Percentiles rank a stretch among this genome's conserved stretches.
These are phyloP conservation scores for Fusarium napiforme DNA, from an alignment of 2,329 filamentous ascomycete species.

Conservation along the genomic window DNA sequence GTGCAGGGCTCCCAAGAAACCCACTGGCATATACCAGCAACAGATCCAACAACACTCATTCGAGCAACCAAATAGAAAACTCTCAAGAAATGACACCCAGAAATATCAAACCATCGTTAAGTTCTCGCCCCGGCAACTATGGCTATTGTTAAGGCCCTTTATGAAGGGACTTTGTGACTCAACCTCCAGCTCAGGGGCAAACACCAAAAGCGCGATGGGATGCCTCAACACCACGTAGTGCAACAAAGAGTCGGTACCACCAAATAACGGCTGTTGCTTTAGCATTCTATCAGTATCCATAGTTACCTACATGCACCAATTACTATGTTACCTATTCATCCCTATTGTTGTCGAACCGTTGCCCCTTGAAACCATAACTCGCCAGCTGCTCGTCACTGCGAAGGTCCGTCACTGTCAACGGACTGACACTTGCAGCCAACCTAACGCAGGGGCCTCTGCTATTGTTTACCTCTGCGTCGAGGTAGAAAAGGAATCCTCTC, in stretches of 20 bases:
- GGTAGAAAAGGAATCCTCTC: conserved; percentile 23
- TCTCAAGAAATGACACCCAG: neutral
- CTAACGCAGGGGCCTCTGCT: neutral
- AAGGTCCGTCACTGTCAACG: neutral
- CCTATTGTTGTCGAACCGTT: conserved; percentile 18
- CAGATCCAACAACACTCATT: neutral
- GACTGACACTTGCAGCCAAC: conserved; percentile 9
- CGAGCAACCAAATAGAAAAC: neutral
- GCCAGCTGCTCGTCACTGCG: conserved; percentile 21
- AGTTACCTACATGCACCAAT: neutral
- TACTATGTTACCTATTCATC: conserved; percentile 3
- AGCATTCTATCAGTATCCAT: neutral
- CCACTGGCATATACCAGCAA: neutral
- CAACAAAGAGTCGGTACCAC: conserved; percentile 27
- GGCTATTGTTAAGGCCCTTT: neutral
- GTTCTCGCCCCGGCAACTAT: neutral
- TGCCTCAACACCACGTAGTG: conserved; percentile 29
- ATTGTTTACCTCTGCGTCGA: conserved; percentile 26
- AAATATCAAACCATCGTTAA: neutral
- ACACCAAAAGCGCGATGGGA: conserved; percentile 24
- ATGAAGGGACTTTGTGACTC: neutral
- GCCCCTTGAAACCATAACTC: conserved; percentile 30
- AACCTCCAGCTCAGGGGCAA: conserved; percentile 18
- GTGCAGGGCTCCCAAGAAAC: neutral
- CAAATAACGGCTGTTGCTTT: conserved; percentile 28